Conservation (phyloP, 1,139 yeast genomes). For the Debaryomyces sp. region DNA sequence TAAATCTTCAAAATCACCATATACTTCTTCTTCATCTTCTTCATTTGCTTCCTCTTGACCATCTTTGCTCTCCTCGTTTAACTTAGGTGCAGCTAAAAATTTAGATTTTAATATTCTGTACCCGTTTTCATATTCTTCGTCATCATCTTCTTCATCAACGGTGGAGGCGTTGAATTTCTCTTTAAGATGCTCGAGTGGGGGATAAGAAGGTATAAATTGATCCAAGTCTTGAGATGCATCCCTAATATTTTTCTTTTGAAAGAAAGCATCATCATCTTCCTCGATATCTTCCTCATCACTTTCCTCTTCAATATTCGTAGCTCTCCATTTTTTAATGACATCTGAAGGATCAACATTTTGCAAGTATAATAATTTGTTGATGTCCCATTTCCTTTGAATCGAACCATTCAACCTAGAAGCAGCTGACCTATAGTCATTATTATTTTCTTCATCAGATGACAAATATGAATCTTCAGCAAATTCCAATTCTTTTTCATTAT, state of each 20-base stretch:
- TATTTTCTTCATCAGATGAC: constrained; percentile 41
- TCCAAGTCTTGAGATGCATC: constrained; percentile 35
- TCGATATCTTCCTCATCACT: constrained; percentile 53
- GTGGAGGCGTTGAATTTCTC: constrained; percentile 52
- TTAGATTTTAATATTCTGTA: constrained; percentile 55
- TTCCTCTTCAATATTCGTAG: constrained; percentile 45
- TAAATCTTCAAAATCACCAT: constrained; percentile 81
- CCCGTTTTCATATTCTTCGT: constrained; percentile 47
- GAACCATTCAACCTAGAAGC: constrained; percentile 52
- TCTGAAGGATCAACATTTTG: constrained; percentile 75
- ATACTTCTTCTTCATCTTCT: constrained; percentile 53
- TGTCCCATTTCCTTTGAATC: constrained; percentile 63
- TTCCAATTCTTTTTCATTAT: constrained; percentile 53
- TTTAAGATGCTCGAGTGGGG: constrained; percentile 52
- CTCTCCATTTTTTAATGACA: constrained; percentile 75
- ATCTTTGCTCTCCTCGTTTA: constrained; percentile 39
- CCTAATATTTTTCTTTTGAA: constrained; percentile 50
- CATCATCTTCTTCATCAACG: constrained; percentile 30
- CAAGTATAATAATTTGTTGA: constrained; percentile 78
- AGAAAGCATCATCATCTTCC: constrained; percentile 63
- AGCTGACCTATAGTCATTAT: constrained; percentile 33
- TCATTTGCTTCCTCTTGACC: constrained; percentile 35
- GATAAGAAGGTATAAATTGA: constrained; percentile 38
- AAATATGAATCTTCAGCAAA: constrained; percentile 49
- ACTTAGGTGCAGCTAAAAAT: constrained; percentile 70